These are phyloP conservation scores for Eucalyptus marginata DNA, from an alignment of 345 rosid genomes.

Conservation along the genomic window DNA sequence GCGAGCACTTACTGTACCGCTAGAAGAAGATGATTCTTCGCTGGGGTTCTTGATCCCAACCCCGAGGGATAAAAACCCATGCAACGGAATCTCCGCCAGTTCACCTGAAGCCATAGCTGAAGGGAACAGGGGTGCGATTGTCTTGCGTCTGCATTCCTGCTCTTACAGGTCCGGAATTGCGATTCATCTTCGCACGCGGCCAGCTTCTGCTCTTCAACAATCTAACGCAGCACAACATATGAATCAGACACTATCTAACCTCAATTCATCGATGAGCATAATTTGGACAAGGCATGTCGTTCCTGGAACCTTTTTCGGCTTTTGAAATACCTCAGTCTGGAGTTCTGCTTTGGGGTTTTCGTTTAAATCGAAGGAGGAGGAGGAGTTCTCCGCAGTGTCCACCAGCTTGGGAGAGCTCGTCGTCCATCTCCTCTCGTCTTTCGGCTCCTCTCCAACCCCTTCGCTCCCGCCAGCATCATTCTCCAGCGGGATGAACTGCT, in stretches of 20 bases:
- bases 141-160: conserved; percentile 4
- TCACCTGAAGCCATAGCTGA: neutral
- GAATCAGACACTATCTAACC: neutral
- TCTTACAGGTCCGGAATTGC: conserved; percentile 11
- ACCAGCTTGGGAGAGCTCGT: conserved; percentile 65
- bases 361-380: conserved; percentile 7
- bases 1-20: neutral
- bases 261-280: neutral
- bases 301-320: neutral
- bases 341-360: conserved; percentile 37
- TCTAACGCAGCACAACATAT: conserved; percentile 15
- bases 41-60: neutral
- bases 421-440: conserved; percentile 64
- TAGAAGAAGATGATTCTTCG: neutral
- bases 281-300: neutral
- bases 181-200: neutral
- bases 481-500: conserved; percentile 63
- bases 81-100: neutral
- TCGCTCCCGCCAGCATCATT: conserved; percentile 7
- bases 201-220: conserved; percentile 7
- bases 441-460: conserved; percentile 17
- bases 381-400: conserved; percentile 13
- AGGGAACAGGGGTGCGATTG: neutral
- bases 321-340: neutral
- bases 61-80: neutral